Evolutionary conservation across 306 rosid species (phyloP), one percentile per base, ranked within the genome.

Genomic region (Calophaca sinica): DNA sequence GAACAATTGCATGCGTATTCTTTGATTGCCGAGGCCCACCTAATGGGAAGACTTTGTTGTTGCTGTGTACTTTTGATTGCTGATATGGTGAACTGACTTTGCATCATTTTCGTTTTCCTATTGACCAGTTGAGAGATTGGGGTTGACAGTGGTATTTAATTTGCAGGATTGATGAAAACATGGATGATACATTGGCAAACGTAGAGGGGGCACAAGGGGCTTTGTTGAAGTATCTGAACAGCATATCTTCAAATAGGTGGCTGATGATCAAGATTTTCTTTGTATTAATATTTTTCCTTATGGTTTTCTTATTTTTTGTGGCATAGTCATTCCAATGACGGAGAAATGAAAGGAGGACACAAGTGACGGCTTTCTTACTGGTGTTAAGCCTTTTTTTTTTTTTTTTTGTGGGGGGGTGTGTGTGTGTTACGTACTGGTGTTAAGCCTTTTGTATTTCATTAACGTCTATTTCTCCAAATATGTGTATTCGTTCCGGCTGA

Each of bases 181-280:
- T 92, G 97, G 97, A 96, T n/a, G 99, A 96, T 82, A 85, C 99
- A 2, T 62, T 96, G 85, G 76, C 92, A 5, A 96, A 96, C 4
- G 98, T 96, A 51, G 99, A 96, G 75, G 99, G 98, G 14, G 96
- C 97, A 49, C 98, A 96, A 84, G 98, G 96, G 65, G 87, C 86
- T 5, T 63, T 96, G 84, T 90, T 96, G 79, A 92, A 96, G 90
- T 96, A 96, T 85, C 88, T 96, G 77, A 92, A 85, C 81, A 89
- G 88, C 89, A 96, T 92, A 85, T 96, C 99, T 46, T 96, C 99
- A 53, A 96, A 96, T 82, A 90, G 96, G 92, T 96, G 99, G 99
- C 84, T 92, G 86, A 96, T 92, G 99, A 96, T 96, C 89, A 96
- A 96, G 89, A 96, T 96, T 82, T 96, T 96, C 96, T 96, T 96